Conservation (phyloP, 2,329 filamentous ascomycete genomes). For the Pyricularia sp. region DNA sequence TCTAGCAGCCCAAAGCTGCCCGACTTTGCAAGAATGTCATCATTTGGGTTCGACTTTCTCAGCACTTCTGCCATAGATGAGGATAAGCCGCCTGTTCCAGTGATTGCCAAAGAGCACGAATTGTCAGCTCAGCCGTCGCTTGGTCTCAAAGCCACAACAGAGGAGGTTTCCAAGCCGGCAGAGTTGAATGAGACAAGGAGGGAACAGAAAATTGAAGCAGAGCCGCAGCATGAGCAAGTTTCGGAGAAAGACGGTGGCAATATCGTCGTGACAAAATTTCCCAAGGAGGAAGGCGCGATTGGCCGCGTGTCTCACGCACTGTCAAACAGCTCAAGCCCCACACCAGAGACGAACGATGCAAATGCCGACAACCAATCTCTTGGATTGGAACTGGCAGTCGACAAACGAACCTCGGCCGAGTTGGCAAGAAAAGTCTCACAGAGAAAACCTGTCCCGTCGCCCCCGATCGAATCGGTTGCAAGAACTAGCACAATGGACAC, state of each 20-base stretch:
- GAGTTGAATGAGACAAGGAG: background rate
- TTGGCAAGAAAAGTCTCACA: background rate
- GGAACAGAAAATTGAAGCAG: background rate
- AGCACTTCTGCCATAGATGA: background rate
- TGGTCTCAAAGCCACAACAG: background rate
- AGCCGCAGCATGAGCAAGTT: background rate
- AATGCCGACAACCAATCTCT: background rate
- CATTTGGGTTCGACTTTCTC: slow-evolving; percentile 47
- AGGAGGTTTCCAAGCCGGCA: background rate
- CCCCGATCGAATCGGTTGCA: slow-evolving; percentile 19
- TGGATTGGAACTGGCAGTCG: background rate
- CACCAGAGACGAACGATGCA: background rate
- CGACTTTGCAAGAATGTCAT: slow-evolving; percentile 43
- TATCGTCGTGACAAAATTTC: background rate
- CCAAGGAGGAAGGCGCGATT: background rate
- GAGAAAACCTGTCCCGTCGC: background rate
- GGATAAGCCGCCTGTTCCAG: slow-evolving; percentile 12
- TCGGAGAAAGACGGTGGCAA: background rate
- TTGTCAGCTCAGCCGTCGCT: background rate
- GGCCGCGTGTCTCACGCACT: background rate
- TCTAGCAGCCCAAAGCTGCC: slow-evolving; percentile 46
- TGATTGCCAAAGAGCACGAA: slow-evolving; percentile 1
- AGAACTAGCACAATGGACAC: slow-evolving; percentile 34
- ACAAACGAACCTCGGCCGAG: background rate
- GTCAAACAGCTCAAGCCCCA: background rate